A percentile compares a stretch with the other conserved stretches of the same genome.
Evolutionary conservation across 352 stramenopile species (phyloP).

Genomic region (Phytopythium litorale): DNA sequence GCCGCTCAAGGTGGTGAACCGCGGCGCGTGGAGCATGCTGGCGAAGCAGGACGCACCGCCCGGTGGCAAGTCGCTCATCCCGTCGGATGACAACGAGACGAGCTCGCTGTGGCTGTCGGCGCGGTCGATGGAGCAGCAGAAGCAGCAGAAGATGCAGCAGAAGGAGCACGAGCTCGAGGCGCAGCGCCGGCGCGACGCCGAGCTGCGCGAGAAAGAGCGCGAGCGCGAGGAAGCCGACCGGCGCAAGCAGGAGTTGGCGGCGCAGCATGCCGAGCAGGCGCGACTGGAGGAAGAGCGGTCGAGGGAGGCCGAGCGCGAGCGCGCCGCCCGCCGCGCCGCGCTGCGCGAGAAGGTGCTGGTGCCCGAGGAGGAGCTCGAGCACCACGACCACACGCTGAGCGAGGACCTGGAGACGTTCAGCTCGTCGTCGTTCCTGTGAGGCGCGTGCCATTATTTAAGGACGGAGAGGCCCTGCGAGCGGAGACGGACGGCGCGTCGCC

Average conservation of each 20-base stretch:
- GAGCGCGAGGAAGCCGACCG: slow-evolving; percentile 67
- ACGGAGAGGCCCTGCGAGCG: neutral
- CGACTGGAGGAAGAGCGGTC: slow-evolving; percentile 44
- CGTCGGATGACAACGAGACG: slow-evolving; percentile 60
- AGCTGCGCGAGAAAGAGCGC: slow-evolving; percentile 61
- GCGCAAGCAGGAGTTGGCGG: slow-evolving; percentile 49
- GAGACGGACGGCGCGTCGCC: neutral
- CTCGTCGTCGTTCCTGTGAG: slow-evolving; percentile 86
- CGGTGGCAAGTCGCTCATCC: slow-evolving; percentile 38
- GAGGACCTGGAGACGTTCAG: slow-evolving; percentile 85
- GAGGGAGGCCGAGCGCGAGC: slow-evolving; percentile 53
- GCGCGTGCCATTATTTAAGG: slow-evolving; percentile 32
- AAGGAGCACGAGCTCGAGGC: slow-evolving; percentile 80
- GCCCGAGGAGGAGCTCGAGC: slow-evolving; percentile 55
- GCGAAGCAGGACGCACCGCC: slow-evolving; percentile 65
- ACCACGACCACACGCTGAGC: slow-evolving; percentile 67
- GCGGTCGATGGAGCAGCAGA: slow-evolving; percentile 84
- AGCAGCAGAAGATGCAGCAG: slow-evolving; percentile 84
- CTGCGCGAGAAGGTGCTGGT: slow-evolving; percentile 61
- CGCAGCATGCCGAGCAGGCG: slow-evolving; percentile 50
- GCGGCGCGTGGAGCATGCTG: slow-evolving; percentile 80
- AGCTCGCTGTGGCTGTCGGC: slow-evolving; percentile 84
- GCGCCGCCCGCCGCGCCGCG: slow-evolving; percentile 45
- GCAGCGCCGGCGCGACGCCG: slow-evolving; percentile 57
- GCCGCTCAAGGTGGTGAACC: slow-evolving; percentile 78